Evolutionary conservation across 1,284 basidiomycete species (phyloP).

Genomic region (Cutaneotrichosporon cavernicola): DNA sequence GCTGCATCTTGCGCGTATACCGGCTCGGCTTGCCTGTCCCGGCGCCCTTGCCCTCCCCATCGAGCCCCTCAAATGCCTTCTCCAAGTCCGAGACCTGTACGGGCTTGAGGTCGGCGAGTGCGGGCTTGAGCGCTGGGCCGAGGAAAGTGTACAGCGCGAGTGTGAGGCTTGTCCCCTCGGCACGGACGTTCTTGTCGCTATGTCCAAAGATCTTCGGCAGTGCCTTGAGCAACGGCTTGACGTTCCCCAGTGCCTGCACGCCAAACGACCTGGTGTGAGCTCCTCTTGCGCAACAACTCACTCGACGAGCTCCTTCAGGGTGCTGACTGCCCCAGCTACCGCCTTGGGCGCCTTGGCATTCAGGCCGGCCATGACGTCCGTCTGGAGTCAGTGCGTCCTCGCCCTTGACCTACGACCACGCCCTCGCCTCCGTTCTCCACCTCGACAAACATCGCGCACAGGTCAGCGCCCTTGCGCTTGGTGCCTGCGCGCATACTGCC

Average conservation of each 20-base stretch:
- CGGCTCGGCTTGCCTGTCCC: conserved; percentile 76
- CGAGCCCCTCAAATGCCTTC: conserved; percentile 81
- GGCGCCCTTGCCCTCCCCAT: conserved; percentile 76
- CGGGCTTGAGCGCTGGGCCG: conserved; percentile 81
- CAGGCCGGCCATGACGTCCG: conserved; percentile 78
- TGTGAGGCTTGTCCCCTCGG: conserved; percentile 78
- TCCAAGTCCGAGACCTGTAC: conserved; percentile 97
- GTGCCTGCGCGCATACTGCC: conserved; percentile 88
- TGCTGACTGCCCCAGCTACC: conserved; percentile 76
- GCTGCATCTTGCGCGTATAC: conserved; percentile 72
- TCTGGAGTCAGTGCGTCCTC: conserved; percentile 56
- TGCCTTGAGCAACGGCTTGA: conserved; percentile 74
- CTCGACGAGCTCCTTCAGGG: conserved; percentile 75
- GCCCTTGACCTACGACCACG: conserved; percentile 69
- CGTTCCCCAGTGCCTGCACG: conserved; percentile 69
- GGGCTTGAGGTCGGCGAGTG: conserved; percentile 88
- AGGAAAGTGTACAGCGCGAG: conserved; percentile 83
- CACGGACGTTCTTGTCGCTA: conserved; percentile 91
- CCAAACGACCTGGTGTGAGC: conserved; percentile 70
- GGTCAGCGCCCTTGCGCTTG: conserved; percentile 82
- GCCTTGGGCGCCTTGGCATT: conserved; percentile 92
- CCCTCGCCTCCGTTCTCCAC: conserved; percentile 86
- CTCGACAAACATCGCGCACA: conserved; percentile 86
- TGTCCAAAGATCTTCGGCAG: conserved; percentile 94
- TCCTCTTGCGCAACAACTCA: conserved; percentile 41